Evolutionary conservation across 179 eudicot genomes (phyloP), one percentile per base, ranked within the genome.

Genomic region (Gypsophila paniculata): DNA sequence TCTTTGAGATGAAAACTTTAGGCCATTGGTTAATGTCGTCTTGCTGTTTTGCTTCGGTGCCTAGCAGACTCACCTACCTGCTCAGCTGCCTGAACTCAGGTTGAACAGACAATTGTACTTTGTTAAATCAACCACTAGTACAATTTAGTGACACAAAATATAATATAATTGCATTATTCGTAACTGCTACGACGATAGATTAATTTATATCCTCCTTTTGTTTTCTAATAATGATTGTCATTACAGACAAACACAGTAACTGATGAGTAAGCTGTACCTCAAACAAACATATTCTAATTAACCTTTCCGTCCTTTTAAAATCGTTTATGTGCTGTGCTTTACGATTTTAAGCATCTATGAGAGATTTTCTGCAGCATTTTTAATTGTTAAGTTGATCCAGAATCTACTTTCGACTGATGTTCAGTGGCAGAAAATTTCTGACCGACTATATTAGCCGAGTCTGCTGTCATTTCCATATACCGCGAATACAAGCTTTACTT

Each of bases 181-280:
- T 74, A 69, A 44, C 74, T 70, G 60, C 65, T 73, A 36, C 70
- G 51, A 15, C 49, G 71, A 34, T 55, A 72, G 21, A n/a, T 26
- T 68, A 61, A 72, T 72, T 14, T 66, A 77, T 54, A n/a, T 18
- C n/a, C 18, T 51, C 6, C 13, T 15, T 49, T 68, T 51, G 71
- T 15, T 76, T 53, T 12, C 53, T 66, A 32, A 5, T 68, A 13
- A 65, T 26, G 3, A 60, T 59, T 58, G 25, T 55, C 68, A 65
- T 60, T 78, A 69, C 44, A 74, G 75, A 78, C 75, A 78, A 73
- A 74, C 42, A 78, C 78, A 65, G 68, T 64, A 22, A 21, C 26
- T 54, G 46, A 1, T 65, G 68, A 65, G 52, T 65, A 22, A 17
- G 60, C 55, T 70, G 38, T 48, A 57, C n/a, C 15, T 53, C 69